Evolutionary conservation across 805 yeast genomes (phyloP).

Genomic region (Metschnikowia baotianmanensis): DNA sequence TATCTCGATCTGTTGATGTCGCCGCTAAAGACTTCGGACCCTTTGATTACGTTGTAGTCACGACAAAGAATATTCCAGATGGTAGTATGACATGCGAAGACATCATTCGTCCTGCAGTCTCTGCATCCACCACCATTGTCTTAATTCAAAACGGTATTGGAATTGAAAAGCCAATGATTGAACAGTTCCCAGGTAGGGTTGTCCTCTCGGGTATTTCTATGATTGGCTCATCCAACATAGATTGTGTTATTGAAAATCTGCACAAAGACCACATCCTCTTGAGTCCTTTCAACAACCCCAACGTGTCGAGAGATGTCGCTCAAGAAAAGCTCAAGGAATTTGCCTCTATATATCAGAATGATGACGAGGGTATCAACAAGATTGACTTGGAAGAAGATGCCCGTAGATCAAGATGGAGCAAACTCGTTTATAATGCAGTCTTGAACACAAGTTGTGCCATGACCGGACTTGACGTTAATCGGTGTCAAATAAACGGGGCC

Average conservation of each 20-base stretch:
- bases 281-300: slow-evolving; percentile 46
- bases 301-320: slow-evolving; percentile 14
- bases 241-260: slow-evolving; percentile 48
- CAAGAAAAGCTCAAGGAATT: slow-evolving; percentile 22
- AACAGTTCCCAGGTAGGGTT: slow-evolving; percentile 48
- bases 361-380: slow-evolving; percentile 23
- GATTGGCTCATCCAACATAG: slow-evolving; percentile 54
- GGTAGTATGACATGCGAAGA: slow-evolving; percentile 39
- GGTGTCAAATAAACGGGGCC: slow-evolving; percentile 36
- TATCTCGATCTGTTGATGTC: slow-evolving; percentile 12
- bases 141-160: slow-evolving; percentile 69
- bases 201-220: slow-evolving; percentile 63
- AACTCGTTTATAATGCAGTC: slow-evolving; percentile 36
- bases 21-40: slow-evolving; percentile 16
- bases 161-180: slow-evolving; percentile 53
- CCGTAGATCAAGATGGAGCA: slow-evolving; percentile 38
- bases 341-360: slow-evolving; percentile 29
- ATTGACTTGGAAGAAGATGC: slow-evolving; percentile 30
- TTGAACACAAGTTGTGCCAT: slow-evolving; percentile 36
- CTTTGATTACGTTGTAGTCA: slow-evolving; percentile 32
- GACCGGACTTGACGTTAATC: slow-evolving; percentile 31
- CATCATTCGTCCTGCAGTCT: slow-evolving; percentile 31
- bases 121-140: slow-evolving; percentile 44
- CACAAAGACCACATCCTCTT: slow-evolving; percentile 50
- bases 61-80: slow-evolving; percentile 35